Base-by-base conservation (phyloP, 2,329 filamentous ascomycete species). In the Incumbomyces delicatus region DNA sequence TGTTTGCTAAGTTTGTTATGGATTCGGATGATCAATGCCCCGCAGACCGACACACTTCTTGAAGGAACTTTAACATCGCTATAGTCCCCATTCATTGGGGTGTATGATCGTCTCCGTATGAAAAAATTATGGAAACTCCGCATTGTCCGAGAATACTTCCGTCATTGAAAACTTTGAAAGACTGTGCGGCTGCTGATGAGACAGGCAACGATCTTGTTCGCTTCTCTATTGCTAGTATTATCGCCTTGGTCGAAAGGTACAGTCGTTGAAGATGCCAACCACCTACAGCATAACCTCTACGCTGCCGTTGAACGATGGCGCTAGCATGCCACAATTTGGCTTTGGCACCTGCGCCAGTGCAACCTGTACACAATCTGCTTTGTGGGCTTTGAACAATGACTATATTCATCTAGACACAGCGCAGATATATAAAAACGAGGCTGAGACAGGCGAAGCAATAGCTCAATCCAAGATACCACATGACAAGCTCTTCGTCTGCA, bases 381-480 rank as follows among this genome's bases (percentile, higher is more conserved):
- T 77, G 3, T 68, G 69, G 36, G 83, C 80, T 0, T 60, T 76
- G 36, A 67, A 70, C 52, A 62, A 61, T 2, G 74, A 73, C 12
- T 76, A 75, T 53, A 62, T 71, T 16, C 74, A 77, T 53, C 74
- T 77, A 45, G 74, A 75, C 52, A 73, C 71, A 0, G 83, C 83
- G 0, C 78, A 82, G 58, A 76, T 76, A 60, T 88, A 87, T 61
- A 73, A 64, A 39, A 87, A 87, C 56, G 84, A 87, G 58, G 60
- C 65, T 10, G 72, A 81, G 57, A 81, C 87, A 37, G 80, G 81
- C 2, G 66, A 75, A 41, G 81, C 83, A 1, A 63, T 86, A 16
- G 66, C 66, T 18, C 60, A 74, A 47, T 79, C 75, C 2, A 70
- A 70, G 0, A 53, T 86, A 7, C 64, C 71, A 3, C 73, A 79